Evolutionary conservation across 1,139 yeast species (phyloP).

Genomic region (Nakaseomyces nivariensis): DNA sequence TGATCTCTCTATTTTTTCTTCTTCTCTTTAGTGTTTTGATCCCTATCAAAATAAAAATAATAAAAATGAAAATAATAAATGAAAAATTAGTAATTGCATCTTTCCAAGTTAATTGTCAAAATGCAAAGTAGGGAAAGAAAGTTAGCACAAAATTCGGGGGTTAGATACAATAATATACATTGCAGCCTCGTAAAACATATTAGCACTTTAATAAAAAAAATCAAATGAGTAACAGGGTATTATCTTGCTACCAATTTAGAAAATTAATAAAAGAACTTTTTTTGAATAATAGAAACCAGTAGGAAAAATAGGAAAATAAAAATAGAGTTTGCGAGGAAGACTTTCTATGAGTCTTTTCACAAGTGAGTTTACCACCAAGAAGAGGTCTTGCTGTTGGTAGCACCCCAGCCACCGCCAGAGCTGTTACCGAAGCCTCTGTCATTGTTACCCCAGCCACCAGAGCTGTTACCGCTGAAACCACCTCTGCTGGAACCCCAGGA

Average conservation of each 20-base stretch:
- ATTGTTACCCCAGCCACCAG: constrained; percentile 15
- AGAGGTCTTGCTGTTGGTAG: constrained; percentile 17
- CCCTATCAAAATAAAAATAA: constrained; percentile 1
- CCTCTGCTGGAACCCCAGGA: constrained; percentile 29
- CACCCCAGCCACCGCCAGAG: constrained; percentile 23
- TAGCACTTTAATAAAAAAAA: constrained; percentile 1
- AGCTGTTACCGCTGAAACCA: constrained; percentile 24
- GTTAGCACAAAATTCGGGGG: constrained; percentile 3
- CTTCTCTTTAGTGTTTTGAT: constrained; percentile 1
- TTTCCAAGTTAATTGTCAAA: background rate
- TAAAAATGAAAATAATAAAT: background rate
- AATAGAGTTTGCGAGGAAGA: constrained; percentile 3
- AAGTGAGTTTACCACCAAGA: constrained; percentile 21
- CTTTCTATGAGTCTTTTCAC: background rate
- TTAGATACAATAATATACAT: constrained; percentile 3
- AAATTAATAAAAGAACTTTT: constrained; percentile 6
- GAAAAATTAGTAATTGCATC: background rate
- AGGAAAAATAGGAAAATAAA: background rate
- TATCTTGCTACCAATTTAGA: constrained; percentile 2
- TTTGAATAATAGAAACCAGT: constrained; percentile 2
- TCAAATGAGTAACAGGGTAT: background rate
- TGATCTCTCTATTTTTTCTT: constrained; percentile 3
- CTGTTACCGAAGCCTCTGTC: constrained; percentile 8
- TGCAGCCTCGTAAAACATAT: constrained; percentile 2
- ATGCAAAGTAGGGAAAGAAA: constrained; percentile 7